Base-by-base conservation (phyloP, 306 rosid species). In the Calophaca sinica region DNA sequence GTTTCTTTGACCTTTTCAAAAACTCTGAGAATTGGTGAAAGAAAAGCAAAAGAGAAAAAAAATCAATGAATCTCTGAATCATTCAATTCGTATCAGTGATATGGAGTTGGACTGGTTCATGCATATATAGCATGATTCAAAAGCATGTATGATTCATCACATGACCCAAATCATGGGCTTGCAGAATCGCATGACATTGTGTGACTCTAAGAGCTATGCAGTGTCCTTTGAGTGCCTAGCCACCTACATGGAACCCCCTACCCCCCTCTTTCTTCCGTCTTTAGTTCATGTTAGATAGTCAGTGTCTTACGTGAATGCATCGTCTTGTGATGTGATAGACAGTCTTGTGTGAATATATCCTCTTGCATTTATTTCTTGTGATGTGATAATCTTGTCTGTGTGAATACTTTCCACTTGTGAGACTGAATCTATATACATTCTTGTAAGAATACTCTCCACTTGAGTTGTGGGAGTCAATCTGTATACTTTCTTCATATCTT, bases 241-340 rank as follows among this genome's bases (percentile, higher is more conserved):
- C 33, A 0, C 33, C 3, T 36, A 20, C 55, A 36, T 48, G 13
- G 33, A 69, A n/a, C 35, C 41, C 41, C 68, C 13, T 13, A 2
- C 12, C 33, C 36, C 6, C 2, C 59, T 4, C 66, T 8, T 9
- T 29, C 50, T 50, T 49, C 52, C 28, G 36, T 62, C 66, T 53
- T 65, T 7, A 68, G 31, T 59, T 33, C 50, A 42, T 76, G 11
- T 35, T 31, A 35, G 54, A 35, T 52, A 69, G 60, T 58, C 48
- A 32, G 31, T 62, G 78, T 64, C 62, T 51, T 79, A 49, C 44
- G 53, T 49, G 76, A 68, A 38, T n/a, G 42, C 64, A 63, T 53
- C 33, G 29, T 70, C 65, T 64, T 51, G 39, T 35, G n/a, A n/a
- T n/a, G n/a, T n/a, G n/a, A n/a, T n/a, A n/a, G 14, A 5, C 10